Percentiles rank a stretch among this genome's conserved stretches.
These are phyloP conservation scores for Polychaeton citri DNA, from an alignment of 2,329 filamentous ascomycete genomes.

Conservation along the genomic window DNA sequence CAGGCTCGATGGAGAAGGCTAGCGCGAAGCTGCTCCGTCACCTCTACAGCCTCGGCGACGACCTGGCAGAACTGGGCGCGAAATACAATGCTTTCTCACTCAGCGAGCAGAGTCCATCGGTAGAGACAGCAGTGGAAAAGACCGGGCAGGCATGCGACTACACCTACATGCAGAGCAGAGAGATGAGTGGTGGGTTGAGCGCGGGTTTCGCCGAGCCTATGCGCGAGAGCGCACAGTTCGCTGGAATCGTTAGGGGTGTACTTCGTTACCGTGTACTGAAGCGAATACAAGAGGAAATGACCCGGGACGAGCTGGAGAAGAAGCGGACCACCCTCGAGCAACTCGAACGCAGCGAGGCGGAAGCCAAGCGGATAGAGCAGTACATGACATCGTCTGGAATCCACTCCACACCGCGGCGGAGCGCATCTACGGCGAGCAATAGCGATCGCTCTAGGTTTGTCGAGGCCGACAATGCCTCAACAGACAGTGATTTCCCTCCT, in stretches of 20 bases:
- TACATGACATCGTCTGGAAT: constrained; percentile 68
- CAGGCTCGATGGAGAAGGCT: constrained; percentile 91
- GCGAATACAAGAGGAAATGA: constrained; percentile 94
- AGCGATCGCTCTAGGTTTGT: constrained; percentile 10
- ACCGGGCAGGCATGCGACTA: constrained; percentile 89
- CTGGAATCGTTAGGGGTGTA: constrained; percentile 80
- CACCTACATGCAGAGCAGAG: constrained; percentile 90
- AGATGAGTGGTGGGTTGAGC: constrained; percentile 74
- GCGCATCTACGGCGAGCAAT: constrained; percentile 31
- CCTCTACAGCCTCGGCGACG: constrained; percentile 66
- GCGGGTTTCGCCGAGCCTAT: constrained; percentile 95
- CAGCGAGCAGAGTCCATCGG: constrained; percentile 76
- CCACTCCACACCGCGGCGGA: constrained; percentile 42
- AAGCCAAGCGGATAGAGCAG: constrained; percentile 85
- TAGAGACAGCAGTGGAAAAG: constrained; percentile 86
- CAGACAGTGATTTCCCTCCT: constrained; percentile 91
- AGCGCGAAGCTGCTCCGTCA: constrained; percentile 83
- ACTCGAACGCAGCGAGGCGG: constrained; percentile 83
- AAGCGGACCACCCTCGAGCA: constrained; percentile 73
- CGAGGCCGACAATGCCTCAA: constrained; percentile 68
- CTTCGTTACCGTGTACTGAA: constrained; percentile 84
- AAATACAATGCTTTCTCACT: constrained; percentile 93
- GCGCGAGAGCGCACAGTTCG: constrained; percentile 95
- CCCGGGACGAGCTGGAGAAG: constrained; percentile 79
- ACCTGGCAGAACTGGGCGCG: constrained; percentile 87